Percentiles rank a stretch among this genome's conserved stretches.
Conservation (phyloP, 768 basidiomycete genomes). For the Rhizopogon vulgaris region DNA sequence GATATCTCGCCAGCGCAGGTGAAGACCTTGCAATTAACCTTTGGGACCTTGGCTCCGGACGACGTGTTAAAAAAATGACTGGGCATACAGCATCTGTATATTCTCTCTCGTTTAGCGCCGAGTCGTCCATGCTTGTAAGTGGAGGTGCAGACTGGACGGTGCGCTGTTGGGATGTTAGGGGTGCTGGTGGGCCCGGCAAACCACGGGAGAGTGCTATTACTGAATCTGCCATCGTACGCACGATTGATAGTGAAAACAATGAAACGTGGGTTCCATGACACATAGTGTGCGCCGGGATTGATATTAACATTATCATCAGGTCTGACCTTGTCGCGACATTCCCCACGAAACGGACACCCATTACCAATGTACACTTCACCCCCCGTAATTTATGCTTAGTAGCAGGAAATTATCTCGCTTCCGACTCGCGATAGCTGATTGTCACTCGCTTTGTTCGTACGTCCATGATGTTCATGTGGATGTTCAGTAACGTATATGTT, state of each 20-base stretch:
- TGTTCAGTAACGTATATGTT: background rate
- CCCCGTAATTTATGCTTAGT: conserved; percentile 90
- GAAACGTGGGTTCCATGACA: conserved; percentile 59
- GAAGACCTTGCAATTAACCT: conserved; percentile 92
- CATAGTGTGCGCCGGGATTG: background rate
- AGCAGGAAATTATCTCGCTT: conserved; percentile 66
- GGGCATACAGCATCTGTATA: conserved; percentile 89
- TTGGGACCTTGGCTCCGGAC: conserved; percentile 96
- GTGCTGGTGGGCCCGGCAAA: conserved; percentile 62
- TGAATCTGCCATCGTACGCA: conserved; percentile 25
- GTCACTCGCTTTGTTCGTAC: background rate
- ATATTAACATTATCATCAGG: conserved; percentile 34
- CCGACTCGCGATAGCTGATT: conserved; percentile 41
- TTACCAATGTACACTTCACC: conserved; percentile 90
- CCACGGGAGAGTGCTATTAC: conserved; percentile 48
- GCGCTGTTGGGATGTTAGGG: conserved; percentile 95
- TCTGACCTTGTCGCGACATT: conserved; percentile 85
- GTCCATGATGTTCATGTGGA: background rate
- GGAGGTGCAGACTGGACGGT: conserved; percentile 95
- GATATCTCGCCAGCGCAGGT: conserved; percentile 87
- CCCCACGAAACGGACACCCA: conserved; percentile 92
- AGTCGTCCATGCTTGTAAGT: conserved; percentile 85
- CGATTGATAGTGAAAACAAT: conserved; percentile 44
- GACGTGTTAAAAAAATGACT: conserved; percentile 92
- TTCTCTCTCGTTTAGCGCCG: conserved; percentile 86